Evolutionary conservation across 306 rosid species (phyloP).

Genomic region (Castanopsis chinensis): DNA sequence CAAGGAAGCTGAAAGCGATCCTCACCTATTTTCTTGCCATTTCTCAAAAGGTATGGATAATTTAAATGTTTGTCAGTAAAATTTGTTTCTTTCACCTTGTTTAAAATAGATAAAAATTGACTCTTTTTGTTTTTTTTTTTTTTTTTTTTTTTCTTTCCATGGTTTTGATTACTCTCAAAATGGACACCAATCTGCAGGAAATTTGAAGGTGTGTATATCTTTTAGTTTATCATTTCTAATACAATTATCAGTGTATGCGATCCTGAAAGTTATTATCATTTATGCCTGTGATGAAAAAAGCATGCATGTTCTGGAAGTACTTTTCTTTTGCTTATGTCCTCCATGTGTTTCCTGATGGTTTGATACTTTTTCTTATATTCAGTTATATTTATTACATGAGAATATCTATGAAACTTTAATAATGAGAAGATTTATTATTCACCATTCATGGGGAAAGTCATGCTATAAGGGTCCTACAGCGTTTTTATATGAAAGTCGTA

Average conservation of each 20-base stretch:
- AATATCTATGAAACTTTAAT: neutral
- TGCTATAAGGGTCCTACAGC: neutral
- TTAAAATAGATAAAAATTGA: slow-evolving; percentile 29
- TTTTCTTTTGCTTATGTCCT: neutral
- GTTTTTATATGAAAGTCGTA: neutral
- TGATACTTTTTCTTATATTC: neutral
- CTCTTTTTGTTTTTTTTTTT: slow-evolving; percentile 25
- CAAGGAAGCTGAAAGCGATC: slow-evolving; percentile 68
- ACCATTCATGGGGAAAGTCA: neutral
- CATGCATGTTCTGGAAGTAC: neutral
- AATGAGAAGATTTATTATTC: neutral
- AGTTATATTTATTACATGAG: neutral
- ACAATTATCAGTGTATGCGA: slow-evolving; percentile 15
- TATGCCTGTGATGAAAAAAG: slow-evolving; percentile 9
- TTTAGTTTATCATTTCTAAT: slow-evolving; percentile 27
- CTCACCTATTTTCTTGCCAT: slow-evolving; percentile 79
- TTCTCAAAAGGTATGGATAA: slow-evolving; percentile 58
- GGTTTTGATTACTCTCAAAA: slow-evolving; percentile 31
- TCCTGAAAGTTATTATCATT: slow-evolving; percentile 14
- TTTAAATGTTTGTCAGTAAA: slow-evolving; percentile 11
- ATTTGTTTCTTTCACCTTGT: slow-evolving; percentile 13
- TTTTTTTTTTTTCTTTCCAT: slow-evolving; percentile 19
- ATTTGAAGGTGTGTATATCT: slow-evolving; percentile 65
- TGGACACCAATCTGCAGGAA: slow-evolving; percentile 49
- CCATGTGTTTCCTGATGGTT: slow-evolving; percentile 1